Conservation (phyloP, 2,329 filamentous ascomycete species). For the Incumbomyces delicatus region DNA sequence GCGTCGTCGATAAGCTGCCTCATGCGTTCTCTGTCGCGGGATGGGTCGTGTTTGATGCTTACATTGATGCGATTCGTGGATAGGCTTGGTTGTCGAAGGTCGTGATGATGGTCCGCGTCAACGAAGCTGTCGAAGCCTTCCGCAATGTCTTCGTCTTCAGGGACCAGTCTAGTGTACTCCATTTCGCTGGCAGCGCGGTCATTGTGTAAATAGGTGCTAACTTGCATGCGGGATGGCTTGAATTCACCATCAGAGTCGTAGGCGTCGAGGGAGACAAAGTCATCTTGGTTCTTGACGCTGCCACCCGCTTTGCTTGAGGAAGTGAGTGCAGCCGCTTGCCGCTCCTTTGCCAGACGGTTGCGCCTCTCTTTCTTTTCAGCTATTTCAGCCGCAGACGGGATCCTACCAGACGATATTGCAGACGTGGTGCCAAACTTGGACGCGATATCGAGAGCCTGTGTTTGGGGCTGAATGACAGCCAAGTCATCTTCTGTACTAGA, state of each 20-base stretch:
- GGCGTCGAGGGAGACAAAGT: constrained; percentile 35
- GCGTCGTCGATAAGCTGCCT: constrained; percentile 72
- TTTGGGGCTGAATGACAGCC: constrained; percentile 12
- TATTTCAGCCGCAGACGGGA: constrained; percentile 78
- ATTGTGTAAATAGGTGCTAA: constrained; percentile 23
- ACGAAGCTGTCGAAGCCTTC: constrained; percentile 92
- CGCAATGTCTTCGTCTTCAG: constrained; percentile 82
- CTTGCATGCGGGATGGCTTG: constrained; percentile 24
- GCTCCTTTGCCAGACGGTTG: constrained; percentile 65
- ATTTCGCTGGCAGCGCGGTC: constrained; percentile 46
- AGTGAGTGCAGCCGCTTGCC: constrained; percentile 24
- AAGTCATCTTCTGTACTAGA: constrained; percentile 14
- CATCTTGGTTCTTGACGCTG: constrained; percentile 10
- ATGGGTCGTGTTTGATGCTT: constrained; percentile 49
- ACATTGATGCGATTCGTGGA: constrained; percentile 47
- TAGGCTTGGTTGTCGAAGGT: constrained; percentile 60
- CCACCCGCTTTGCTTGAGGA: neutral
- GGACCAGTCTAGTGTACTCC: constrained; percentile 62
- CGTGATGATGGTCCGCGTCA: constrained; percentile 49
- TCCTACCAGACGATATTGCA: constrained; percentile 31
- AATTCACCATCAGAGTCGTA: constrained; percentile 21
- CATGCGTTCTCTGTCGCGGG: constrained; percentile 63
- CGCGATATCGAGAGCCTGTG: constrained; percentile 41
- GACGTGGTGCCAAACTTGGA: constrained; percentile 37
- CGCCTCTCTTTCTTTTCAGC: constrained; percentile 82